Base-by-base conservation (phyloP, 805 yeast genomes). In the Millerozyma miso region DNA sequence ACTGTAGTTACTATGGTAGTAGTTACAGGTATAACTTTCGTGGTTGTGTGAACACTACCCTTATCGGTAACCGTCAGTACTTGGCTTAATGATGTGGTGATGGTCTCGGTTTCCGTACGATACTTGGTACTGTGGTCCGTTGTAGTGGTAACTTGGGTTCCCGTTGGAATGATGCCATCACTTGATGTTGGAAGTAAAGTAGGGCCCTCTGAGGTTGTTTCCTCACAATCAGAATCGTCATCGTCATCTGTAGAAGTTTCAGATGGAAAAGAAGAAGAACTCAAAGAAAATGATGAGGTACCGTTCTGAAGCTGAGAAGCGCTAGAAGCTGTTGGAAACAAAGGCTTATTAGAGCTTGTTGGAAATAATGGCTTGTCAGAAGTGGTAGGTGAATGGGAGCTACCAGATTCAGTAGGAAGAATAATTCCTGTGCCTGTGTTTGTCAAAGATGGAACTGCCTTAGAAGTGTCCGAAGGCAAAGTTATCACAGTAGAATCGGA, bases 401-500 rank as follows among this genome's bases (percentile, higher is more conserved):
- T n/a, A n/a, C 29, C 10, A 10, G 29, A 23, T 23, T 23, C 10
- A 23, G 29, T 23, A 7, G 29, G 10, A 23, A 23, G 10, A 23
- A 23, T 10, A 23, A 6, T 10, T 7, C 29, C 29, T 23, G 29
- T 23, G 29, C 10, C 10, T 7, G 29, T 7, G 10, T 23, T 10
- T 7, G 29, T 23, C 29, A 23, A 23, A 6, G 29, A 23, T 7
- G 10, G 29, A 7, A 10, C 10, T 23, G 10, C 29, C 6, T 7
- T 10, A 10, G 29, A 23, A 10, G 10, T 23, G 6, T 23, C 10
- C 10, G 29, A 7, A 23, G 29, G 29, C 10, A 23, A 14, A 18
- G 34, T n/a, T 17, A 41, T 34, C 14, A 37, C 16, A 36, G 49
- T 37, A 35, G 52, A 45, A 16, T 31, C 45, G 12, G 31, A 33